Evolutionary conservation across 2,329 filamentous ascomycete species (phyloP), one percentile per base, ranked within the genome.

Genomic region (Trichoderma koningiopsis): DNA sequence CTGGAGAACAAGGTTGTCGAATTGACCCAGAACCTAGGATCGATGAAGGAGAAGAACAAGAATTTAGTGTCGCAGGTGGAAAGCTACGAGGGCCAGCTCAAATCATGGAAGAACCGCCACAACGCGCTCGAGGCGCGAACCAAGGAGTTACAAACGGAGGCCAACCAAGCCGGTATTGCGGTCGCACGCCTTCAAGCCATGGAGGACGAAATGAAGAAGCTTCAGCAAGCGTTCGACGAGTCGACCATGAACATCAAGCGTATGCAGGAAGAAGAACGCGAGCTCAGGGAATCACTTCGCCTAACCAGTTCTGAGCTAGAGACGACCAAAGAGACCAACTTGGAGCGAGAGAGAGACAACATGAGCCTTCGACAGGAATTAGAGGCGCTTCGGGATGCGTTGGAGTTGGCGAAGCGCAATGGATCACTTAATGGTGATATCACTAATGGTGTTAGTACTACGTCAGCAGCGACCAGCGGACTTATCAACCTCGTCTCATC

Each of bases 1-100:
- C 85, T 99, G 75, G 96, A 99, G 81, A 98, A 99, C 87, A 99
- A 99, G 89, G 96, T 99, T 72, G 93, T 99, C 72, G 96, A 99
- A 83, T 87, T 99, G 76, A 99, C 96, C 1, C 96, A 99, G 80
- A 93, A 91, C 61, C 83, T 99, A 75, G 94, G 96, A 73, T 91
- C 93, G 11, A 91, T 97, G 87, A 97, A 97, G 84, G 88, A 91
- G 72, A 93, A 97, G 82, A 99, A 99, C 87, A 97, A 97, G 85
- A 88, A 88, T 70, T 86, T 99, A 71, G 86, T 92, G 74, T 90
- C 88, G 43, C 94, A 98, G 80, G 91, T 99, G 60, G 93, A 97
- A 81, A 97, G 92, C 80, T 97, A 98, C 83, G 95, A 99, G 80
- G 91, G 87, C 74, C 96, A 99, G 81, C 90, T 99, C 83, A 96